A percentile compares a stretch with the other conserved stretches of the same genome.
Evolutionary conservation across 1,284 basidiomycete genomes (phyloP).

Genomic region (Neonothopanus nambi): DNA sequence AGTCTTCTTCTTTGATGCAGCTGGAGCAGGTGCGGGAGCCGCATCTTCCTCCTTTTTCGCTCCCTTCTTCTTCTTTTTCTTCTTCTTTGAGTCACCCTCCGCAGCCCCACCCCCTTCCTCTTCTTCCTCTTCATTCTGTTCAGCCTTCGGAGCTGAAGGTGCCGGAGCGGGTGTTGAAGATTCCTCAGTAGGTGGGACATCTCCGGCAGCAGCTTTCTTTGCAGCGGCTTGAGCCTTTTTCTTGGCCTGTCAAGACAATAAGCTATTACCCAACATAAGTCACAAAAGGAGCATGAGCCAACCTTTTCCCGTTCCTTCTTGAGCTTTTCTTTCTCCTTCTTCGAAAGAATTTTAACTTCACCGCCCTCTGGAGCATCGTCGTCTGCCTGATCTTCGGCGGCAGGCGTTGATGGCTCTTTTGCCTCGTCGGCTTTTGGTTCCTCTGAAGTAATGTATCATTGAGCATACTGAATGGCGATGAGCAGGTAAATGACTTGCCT

Average conservation of each 20-base stretch:
- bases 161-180: constrained; percentile 13
- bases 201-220: constrained; percentile 63
- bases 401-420: constrained; percentile 31
- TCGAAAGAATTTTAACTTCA: constrained; percentile 68
- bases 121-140: constrained; percentile 48
- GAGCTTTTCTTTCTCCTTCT: constrained; percentile 92
- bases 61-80: constrained; percentile 91
- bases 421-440: constrained; percentile 27
- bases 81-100: constrained; percentile 66
- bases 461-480: constrained; percentile 11
- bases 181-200: constrained; percentile 26
- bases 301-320: constrained; percentile 96
- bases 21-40: constrained; percentile 41
- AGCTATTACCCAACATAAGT: neutral
- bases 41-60: constrained; percentile 74
- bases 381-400: constrained; percentile 42
- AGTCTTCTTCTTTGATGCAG: constrained; percentile 70
- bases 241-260: constrained; percentile 65
- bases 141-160: constrained; percentile 28
- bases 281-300: constrained; percentile 4
- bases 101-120: constrained; percentile 58
- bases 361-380: constrained; percentile 23
- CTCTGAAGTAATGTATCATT: constrained; percentile 10
- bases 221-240: constrained; percentile 92
- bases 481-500: constrained; percentile 15